Conservation (phyloP, 2,329 filamentous ascomycete species). For the Colletotrichum truncatum region DNA sequence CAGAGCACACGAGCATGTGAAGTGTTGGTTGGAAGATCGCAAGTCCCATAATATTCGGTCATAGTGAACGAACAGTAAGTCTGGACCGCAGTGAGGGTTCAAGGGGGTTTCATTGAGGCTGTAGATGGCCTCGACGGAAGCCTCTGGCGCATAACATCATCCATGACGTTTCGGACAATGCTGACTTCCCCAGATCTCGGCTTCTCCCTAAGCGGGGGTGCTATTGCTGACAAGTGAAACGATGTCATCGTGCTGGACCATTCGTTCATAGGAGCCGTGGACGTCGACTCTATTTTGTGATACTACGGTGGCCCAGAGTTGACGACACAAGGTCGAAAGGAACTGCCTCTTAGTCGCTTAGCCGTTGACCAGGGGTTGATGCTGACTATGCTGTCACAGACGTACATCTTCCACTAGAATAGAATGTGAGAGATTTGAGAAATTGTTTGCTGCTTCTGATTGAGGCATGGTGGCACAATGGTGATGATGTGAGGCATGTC, state of each 20-base stretch:
- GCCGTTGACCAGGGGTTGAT: neutral
- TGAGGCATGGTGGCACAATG: slow-evolving; percentile 12
- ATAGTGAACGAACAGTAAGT: neutral
- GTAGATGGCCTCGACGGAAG: neutral
- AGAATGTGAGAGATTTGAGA: neutral
- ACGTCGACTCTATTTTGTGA: neutral
- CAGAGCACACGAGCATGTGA: neutral
- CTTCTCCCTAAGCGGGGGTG: neutral
- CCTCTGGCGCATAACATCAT: slow-evolving; percentile 6
- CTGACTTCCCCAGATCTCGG: neutral
- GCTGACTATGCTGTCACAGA: slow-evolving; percentile 20
- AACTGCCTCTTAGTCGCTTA: neutral
- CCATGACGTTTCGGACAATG: slow-evolving; percentile 18
- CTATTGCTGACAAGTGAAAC: neutral
- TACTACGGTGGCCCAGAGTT: neutral
- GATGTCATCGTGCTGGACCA: slow-evolving; percentile 17
- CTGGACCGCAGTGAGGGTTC: neutral
- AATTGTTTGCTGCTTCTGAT: slow-evolving; percentile 6
- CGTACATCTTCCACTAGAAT: neutral
- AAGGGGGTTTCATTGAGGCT: neutral
- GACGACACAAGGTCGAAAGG: slow-evolving; percentile 11
- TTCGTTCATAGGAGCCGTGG: slow-evolving; percentile 10
- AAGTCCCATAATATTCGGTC: neutral
- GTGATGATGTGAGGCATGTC: slow-evolving; percentile 29
- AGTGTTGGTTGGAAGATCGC: neutral